Evolutionary conservation across 139 green algal species (phyloP), one percentile per base, ranked within the genome.

Genomic region (Asterochloris erici): DNA sequence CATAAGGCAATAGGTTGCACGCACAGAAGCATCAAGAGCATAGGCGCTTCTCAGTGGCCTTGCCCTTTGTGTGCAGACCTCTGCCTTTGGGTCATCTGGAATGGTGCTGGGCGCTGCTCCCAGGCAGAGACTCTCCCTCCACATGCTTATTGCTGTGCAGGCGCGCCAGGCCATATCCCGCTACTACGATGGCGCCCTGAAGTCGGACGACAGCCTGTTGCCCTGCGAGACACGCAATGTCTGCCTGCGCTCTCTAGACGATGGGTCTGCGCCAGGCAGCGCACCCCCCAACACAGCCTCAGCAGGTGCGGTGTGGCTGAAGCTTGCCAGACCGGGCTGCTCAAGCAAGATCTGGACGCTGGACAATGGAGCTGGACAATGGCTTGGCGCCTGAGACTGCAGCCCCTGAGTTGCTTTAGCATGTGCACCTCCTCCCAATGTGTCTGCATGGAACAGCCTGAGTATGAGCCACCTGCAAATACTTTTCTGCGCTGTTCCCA

Each of bases 181-280:
- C 23, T 96, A 95, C 86, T 97, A 96, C 81, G 88, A 94, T 54
- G 86, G 88, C 14, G 47, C 61, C 77, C 82, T 96, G 87, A 82
- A 85, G 0, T 91, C 87, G 63, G 92, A 96, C 79, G 94, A 97
- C 63, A 92, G 94, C 73, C 74, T 92, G 77, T 70, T 76, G 14
- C 86, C 88, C 54, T 84, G 77, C 54, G 61, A 81, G 68, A 94
- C 89, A 77, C 81, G 87, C 62, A 85, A 94, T 77, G 79, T 94
- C 47, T 88, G 86, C 74, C 68, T 92, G 60, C 74, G 82, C 11
- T 70, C 66, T 17, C 80, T 74, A 13, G 12, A 62, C n/a, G 75
- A 66, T 66, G 70, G 26, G 19, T 54, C 38, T 54, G 68, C 28
- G 27, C 68, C 38, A 23, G 79, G 79, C 24, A 83, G 47, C 24